Evolutionary conservation across 768 basidiomycete genomes (phyloP).

Genomic region (Lentinus tigrinus): DNA sequence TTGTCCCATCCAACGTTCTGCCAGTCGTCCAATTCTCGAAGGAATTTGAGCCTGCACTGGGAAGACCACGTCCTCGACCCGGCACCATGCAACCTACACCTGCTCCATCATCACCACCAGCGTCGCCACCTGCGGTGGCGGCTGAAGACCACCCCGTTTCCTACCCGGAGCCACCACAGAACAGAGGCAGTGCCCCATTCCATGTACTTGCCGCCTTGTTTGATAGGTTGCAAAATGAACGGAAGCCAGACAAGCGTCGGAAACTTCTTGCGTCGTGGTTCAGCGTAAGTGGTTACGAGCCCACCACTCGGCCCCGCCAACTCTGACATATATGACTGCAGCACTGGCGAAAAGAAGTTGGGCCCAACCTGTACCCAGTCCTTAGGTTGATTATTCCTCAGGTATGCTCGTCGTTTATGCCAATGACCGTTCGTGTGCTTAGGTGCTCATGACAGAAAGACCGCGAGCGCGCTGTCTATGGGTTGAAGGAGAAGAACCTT

Average conservation of each 20-base stretch:
- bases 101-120: constrained; percentile 57
- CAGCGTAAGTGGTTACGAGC: constrained; percentile 48
- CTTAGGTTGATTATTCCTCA: constrained; percentile 89
- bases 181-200: constrained; percentile 69
- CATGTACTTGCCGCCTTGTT: constrained; percentile 68
- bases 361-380: constrained; percentile 86
- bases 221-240: constrained; percentile 68
- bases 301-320: too few relatives aligned
- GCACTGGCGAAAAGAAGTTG: constrained; percentile 87
- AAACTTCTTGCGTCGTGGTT: constrained; percentile 79
- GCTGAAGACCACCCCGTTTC: constrained; percentile 21
- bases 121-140: constrained; percentile 30
- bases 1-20: too few relatives aligned
- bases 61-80: too few relatives aligned
- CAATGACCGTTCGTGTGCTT: background rate
- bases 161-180: constrained; percentile 61
- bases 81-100: constrained; percentile 46
- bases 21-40: too few relatives aligned
- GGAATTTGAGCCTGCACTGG: too few relatives aligned
- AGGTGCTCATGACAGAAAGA: constrained; percentile 69
- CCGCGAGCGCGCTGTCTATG: constrained; percentile 87
- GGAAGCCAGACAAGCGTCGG: constrained; percentile 71
- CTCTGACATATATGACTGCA: constrained; percentile 27
- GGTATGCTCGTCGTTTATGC: constrained; percentile 29
- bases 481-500: constrained; percentile 91